phyloP scores from a whole-genome alignment of 805 yeast genomes.

The Henningerozyma blattae region DNA sequence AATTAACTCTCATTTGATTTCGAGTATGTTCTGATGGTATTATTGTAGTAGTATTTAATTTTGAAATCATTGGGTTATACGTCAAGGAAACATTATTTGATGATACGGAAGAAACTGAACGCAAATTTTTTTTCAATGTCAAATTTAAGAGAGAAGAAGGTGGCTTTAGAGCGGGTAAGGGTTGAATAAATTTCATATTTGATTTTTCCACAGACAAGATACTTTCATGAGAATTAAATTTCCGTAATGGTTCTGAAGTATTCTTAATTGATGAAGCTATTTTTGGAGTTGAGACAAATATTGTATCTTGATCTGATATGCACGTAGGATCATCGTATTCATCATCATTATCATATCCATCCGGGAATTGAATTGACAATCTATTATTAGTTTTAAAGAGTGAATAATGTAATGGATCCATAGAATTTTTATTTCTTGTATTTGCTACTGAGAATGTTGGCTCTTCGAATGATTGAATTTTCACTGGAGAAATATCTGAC shows the following conservation, averaged over 20 bases:
- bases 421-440: no score
- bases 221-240: constrained; percentile 25
- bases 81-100: neutral
- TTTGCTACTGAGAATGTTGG: no score
- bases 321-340: constrained; percentile 1
- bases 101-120: constrained; percentile 1
- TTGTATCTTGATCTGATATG: constrained; percentile 7
- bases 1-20: no score
- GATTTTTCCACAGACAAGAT: constrained; percentile 10
- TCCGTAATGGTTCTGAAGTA: constrained; percentile 11
- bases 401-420: neutral
- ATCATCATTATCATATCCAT: constrained; percentile 1
- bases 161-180: no score
- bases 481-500: no score
- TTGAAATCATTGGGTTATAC: neutral
- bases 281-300: constrained; percentile 2
- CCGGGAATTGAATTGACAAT: neutral
- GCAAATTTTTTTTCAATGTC: neutral
- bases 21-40: no score
- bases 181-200: neutral
- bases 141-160: no score
- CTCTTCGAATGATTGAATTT: no score
- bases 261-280: constrained; percentile 1
- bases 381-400: neutral
- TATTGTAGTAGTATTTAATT: neutral